Percentiles rank a stretch among this genome's conserved stretches.
phyloP scores from a whole-genome alignment of 2,329 filamentous ascomycete species.

The Ascochyta rabiei region DNA sequence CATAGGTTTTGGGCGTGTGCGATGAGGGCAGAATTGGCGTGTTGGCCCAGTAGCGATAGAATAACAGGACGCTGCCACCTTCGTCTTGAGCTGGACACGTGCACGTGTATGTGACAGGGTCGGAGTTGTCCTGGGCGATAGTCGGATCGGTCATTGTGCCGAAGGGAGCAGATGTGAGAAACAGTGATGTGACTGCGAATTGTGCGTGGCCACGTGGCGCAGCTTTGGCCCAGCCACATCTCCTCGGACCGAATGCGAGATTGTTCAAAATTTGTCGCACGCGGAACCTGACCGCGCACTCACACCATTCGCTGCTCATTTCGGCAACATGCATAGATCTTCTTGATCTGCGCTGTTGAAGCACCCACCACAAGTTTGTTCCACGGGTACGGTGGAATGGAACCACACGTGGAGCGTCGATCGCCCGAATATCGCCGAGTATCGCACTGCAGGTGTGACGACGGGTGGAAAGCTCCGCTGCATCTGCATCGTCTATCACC shows the following conservation, averaged over 20 bases:
- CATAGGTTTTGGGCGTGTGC: constrained; percentile 1
- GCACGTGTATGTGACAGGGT: constrained; percentile 28
- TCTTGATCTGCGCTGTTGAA: constrained; percentile 4
- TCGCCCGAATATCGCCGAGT: constrained; percentile 4
- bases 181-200: neutral
- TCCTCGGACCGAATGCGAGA: neutral
- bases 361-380: constrained; percentile 13
- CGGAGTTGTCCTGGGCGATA: constrained; percentile 16
- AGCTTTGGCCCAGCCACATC: neutral
- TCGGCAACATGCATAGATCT: constrained; percentile 5
- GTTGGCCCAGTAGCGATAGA: constrained; percentile 33
- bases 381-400: neutral
- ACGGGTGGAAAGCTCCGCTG: neutral
- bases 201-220: constrained; percentile 3
- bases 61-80: constrained; percentile 26
- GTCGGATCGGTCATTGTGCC: neutral
- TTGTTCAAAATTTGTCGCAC: too few relatives aligned
- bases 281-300: neutral
- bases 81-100: constrained; percentile 19
- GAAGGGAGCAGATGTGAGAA: neutral
- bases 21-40: constrained; percentile 17
- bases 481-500: neutral
- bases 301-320: neutral
- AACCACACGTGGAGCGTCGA: neutral
- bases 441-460: neutral